Base-by-base conservation (phyloP, 225 moss, liverwort and hornwort species). In the Antitrichia curtipendula region DNA sequence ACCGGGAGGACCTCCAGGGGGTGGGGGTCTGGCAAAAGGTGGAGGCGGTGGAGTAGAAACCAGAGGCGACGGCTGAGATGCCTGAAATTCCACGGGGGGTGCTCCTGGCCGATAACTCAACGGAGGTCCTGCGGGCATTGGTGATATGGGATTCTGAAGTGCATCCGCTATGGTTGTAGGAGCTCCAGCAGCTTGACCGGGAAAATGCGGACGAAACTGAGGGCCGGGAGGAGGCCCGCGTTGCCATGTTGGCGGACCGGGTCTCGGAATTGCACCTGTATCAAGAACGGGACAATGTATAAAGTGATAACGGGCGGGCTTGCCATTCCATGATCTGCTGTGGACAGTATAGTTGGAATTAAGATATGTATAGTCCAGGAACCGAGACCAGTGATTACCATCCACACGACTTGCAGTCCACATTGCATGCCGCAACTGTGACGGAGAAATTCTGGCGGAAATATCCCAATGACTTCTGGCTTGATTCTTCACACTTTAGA, bases 171-270 rank as follows among this genome's bases (percentile, higher is more conserved):
- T 58, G 50, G 89, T 90, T 57, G 81, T 64, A 61, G 92, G 84
- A 84, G 62, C 75, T 87, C 90, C 90, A 21, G 88, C 47, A 84
- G 66, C 43, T 81, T 88, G 64, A 52, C 64, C 63, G 57, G 88
- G 62, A 40, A 53, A 8, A 31, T 53, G 31, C 22, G 76, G 63
- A 32, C 53, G 76, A 64, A 85, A 64, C 75, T 70, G 41, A 82
- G 89, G 84, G 49, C 91, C 92, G 75, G 86, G 86, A 83, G 91
- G 90, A 84, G 89, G 91, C 43, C 92, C 92, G 60, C 86, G 85
- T 85, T 94, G 94, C 94, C 94, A 94, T 88, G 91, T 83, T 58
- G 91, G 91, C 36, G 89, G 89, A 86, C 89, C 92, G 80, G 90
- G 84, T 86, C 91, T 92, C 82, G 89, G 75, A 80, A 74, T 89